Percentiles rank a stretch among this genome's conserved stretches.
Evolutionary conservation across 768 basidiomycete genomes (phyloP).

Genomic region (Mycena leptocephala): DNA sequence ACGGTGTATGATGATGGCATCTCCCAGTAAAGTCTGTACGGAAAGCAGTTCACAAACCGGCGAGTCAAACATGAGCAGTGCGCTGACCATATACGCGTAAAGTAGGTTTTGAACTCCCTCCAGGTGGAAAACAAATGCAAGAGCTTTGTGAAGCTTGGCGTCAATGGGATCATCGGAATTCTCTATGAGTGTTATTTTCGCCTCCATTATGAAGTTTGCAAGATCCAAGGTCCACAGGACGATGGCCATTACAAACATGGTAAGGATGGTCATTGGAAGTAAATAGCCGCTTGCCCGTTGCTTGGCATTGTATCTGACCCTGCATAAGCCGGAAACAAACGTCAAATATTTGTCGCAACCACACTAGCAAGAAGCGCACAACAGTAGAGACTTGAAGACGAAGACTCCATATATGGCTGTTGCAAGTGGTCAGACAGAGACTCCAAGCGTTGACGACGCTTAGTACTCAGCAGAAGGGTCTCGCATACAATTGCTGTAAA

Average conservation of each 20-base stretch:
- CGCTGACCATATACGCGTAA: constrained; percentile 20
- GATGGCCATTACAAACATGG: neutral
- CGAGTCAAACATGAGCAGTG: neutral
- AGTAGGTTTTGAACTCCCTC: constrained; percentile 2
- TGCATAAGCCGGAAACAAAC: neutral
- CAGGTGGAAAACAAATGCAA: constrained; percentile 1
- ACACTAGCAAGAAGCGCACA: neutral
- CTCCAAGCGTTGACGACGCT: neutral
- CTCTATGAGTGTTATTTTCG: constrained; percentile 6
- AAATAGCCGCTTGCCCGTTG: neutral
- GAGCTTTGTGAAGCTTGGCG: neutral
- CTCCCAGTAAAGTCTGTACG: neutral
- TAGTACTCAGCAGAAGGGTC: neutral
- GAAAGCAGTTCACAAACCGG: neutral
- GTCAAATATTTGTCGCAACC: neutral
- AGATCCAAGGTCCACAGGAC: constrained; percentile 4
- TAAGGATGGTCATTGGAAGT: neutral
- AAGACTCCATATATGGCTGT: constrained; percentile 1
- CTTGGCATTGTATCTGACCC: neutral
- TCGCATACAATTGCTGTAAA: neutral
- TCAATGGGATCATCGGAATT: neutral
- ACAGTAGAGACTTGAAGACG: neutral
- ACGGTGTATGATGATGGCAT: neutral
- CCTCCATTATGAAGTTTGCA: neutral
- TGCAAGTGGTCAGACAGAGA: neutral